Conservation (phyloP, 108 stramenopile species). For the Fragilaria radians region DNA sequence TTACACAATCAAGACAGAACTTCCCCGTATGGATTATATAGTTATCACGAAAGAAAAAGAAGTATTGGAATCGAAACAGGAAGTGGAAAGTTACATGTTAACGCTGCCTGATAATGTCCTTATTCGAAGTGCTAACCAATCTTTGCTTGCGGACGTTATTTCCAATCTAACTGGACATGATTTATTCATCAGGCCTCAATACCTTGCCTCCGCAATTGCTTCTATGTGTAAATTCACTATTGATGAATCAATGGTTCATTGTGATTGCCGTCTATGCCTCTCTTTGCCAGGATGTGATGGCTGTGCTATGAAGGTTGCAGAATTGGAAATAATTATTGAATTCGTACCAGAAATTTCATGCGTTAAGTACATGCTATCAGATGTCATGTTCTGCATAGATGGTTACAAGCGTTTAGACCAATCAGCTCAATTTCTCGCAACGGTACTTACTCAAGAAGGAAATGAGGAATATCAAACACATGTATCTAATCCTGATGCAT, state of each 20-base stretch:
- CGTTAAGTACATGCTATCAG: neutral
- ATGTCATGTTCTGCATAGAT: slow-evolving; percentile 17
- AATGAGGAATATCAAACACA: neutral
- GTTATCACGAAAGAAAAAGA: slow-evolving; percentile 36
- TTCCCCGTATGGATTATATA: slow-evolving; percentile 76
- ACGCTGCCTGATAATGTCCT: slow-evolving; percentile 25
- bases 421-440: slow-evolving; percentile 15
- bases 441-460: slow-evolving; percentile 1
- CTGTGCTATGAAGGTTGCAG: slow-evolving; percentile 38
- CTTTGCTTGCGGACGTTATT: slow-evolving; percentile 69
- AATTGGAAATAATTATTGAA: slow-evolving; percentile 35
- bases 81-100: slow-evolving; percentile 28
- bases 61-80: slow-evolving; percentile 33
- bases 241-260: slow-evolving; percentile 27
- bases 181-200: slow-evolving; percentile 38
- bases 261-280: slow-evolving; percentile 21
- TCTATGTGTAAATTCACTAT: slow-evolving; percentile 34
- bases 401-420: slow-evolving; percentile 1
- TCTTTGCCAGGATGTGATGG: slow-evolving; percentile 25
- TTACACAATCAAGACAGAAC: slow-evolving; percentile 70
- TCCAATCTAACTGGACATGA: slow-evolving; percentile 52
- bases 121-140: slow-evolving; percentile 72
- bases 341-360: slow-evolving; percentile 49
- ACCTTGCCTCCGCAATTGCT: slow-evolving; percentile 41
- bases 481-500: slow-evolving; percentile 17